Base-by-base conservation (phyloP, 768 basidiomycete genomes). In the Suillus brevipes region DNA sequence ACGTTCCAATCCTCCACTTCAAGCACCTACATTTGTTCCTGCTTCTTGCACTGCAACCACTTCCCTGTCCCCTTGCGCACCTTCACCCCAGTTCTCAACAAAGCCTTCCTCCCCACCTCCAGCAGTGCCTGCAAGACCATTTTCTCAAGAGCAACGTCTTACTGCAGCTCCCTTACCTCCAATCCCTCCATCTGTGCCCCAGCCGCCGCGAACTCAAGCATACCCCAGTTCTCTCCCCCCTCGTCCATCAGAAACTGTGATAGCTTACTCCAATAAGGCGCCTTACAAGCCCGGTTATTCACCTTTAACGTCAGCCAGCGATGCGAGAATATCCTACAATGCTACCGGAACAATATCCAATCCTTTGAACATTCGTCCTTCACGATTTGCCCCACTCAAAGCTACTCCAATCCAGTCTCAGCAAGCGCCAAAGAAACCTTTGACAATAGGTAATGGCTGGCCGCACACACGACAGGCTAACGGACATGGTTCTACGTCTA, bases 361-460 rank as follows among this genome's bases (percentile, higher is more conserved):
- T 70, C 86, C 87, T 28, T 72, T 88, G 47, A 80, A 78, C 56
- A 88, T 89, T 61, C 78, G 81, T 31, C 85, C 87, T 16, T 84
- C 86, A 16, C 69, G 71, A 57, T 60, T 56, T 38, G 58, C 65
- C n/a, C 74, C 63, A 8, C 66, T 59, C 40, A 59, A 59, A 62
- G 61, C 55, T 10, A 62, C 61, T 4, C 64, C 61, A 20, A 42
- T 67, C n/a, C 68, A 67, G 28, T 61, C 65, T 23, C 63, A 69
- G 60, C 58, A 58, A 20, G 60, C 65, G 31, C 61, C 74, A 1
- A 81, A 78, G 71, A 82, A 79, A 66, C 79, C 78, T 47, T 47
- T 49, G 56, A 71, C 85, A 2, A 81, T 86, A 12, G 85, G 85
- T 13, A 77, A 76, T 52, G 81, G 82, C 12, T 85, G 85, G 83